Percentiles rank a stretch among this genome's conserved stretches.
Evolutionary conservation across 2,329 filamentous ascomycete genomes (phyloP).

Genomic region (Dactylellina drechsleri): DNA sequence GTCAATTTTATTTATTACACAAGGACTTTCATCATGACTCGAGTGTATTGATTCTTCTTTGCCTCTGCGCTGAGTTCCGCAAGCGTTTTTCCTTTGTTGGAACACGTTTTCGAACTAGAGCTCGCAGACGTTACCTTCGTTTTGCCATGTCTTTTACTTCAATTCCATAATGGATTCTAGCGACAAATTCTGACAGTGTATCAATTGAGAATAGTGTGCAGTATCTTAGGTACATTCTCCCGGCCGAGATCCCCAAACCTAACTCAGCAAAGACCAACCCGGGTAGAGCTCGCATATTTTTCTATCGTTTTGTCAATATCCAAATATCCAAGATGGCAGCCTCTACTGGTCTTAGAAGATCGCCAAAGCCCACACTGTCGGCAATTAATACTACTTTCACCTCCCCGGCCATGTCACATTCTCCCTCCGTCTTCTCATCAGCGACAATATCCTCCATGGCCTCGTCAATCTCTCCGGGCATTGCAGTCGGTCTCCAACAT

Average conservation of each 20-base stretch:
- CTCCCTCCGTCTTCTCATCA: constrained; percentile 48
- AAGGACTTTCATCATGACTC: too few species aligned
- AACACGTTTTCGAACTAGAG: too few species aligned
- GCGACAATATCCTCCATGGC: constrained; percentile 53
- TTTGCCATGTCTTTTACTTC: too few species aligned
- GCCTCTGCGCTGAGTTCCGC: too few species aligned
- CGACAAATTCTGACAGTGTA: too few species aligned
- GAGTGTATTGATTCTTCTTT: too few species aligned
- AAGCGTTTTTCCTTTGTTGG: too few species aligned
- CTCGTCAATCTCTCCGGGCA: constrained; percentile 43
- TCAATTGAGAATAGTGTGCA: too few species aligned
- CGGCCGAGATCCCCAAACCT: constrained; percentile 29
- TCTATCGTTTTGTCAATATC: neutral
- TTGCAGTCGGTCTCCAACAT: constrained; percentile 35
- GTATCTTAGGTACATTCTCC: constrained; percentile 10
- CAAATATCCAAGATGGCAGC: constrained; percentile 31
- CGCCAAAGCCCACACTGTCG: constrained; percentile 45
- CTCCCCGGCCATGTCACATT: constrained; percentile 45
- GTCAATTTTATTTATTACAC: too few species aligned
- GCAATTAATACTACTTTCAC: constrained; percentile 52
- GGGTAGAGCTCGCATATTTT: neutral
- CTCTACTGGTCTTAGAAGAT: constrained; percentile 31
- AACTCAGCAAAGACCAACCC: too few species aligned
- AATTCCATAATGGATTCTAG: too few species aligned
- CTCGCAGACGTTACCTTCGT: too few species aligned